A percentile compares a stretch with the other conserved stretches of the same genome.
Conservation (phyloP, 1,284 basidiomycete species). For the Flammula alnicola region DNA sequence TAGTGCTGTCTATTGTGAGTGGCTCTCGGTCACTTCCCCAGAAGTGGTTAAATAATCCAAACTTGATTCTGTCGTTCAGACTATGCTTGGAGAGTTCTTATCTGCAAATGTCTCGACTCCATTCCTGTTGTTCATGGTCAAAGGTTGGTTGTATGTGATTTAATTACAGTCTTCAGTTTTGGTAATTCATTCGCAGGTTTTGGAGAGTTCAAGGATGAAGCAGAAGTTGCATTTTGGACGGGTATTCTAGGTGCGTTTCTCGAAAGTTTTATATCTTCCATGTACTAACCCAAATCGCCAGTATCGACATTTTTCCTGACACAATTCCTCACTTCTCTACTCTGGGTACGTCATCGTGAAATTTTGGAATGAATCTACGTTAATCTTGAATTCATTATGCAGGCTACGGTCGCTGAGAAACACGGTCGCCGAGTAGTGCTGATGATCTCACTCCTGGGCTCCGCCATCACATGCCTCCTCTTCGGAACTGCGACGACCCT, state of each 20-base stretch:
- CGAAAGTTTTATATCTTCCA: slow-evolving; percentile 1
- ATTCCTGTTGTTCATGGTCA: slow-evolving; percentile 92
- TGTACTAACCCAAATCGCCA: slow-evolving; percentile 32
- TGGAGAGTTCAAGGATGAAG: slow-evolving; percentile 65
- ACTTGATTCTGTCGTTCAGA: slow-evolving; percentile 45
- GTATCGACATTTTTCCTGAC: slow-evolving; percentile 83
- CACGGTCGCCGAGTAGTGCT: slow-evolving; percentile 89
- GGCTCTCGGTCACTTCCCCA: neutral
- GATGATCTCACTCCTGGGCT: slow-evolving; percentile 84
- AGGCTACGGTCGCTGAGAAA: slow-evolving; percentile 91
- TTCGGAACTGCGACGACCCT: slow-evolving; percentile 89
- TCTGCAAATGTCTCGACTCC: slow-evolving; percentile 91
- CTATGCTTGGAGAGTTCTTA: slow-evolving; percentile 93
- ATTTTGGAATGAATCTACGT: slow-evolving; percentile 9
- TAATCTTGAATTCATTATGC: slow-evolving; percentile 6
- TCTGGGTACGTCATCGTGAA: slow-evolving; percentile 62
- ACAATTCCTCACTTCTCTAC: slow-evolving; percentile 91
- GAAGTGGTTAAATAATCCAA: neutral
- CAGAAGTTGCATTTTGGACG: slow-evolving; percentile 85
- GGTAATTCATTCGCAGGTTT: slow-evolving; percentile 53
- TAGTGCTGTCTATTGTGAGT: slow-evolving; percentile 87
- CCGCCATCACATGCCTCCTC: slow-evolving; percentile 75
- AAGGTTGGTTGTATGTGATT: slow-evolving; percentile 51
- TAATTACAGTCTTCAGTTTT: slow-evolving; percentile 7
- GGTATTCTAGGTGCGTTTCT: slow-evolving; percentile 69